Conservation (phyloP, 2,329 filamentous ascomycete genomes). For the Biscogniauxia marginata region DNA sequence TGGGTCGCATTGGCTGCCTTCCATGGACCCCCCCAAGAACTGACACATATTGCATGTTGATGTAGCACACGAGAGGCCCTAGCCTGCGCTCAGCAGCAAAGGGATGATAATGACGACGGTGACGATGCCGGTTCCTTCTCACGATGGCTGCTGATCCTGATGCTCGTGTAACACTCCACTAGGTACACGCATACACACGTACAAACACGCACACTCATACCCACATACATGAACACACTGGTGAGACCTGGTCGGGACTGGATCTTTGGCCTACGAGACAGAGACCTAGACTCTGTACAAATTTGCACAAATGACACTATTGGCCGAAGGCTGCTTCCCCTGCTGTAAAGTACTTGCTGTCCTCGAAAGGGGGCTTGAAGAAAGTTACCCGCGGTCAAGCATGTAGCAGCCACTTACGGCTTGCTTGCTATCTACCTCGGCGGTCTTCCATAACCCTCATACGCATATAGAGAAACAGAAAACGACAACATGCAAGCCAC, state of each 20-base stretch:
- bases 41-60: not conserved
- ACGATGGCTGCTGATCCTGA: not conserved
- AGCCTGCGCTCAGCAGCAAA: not conserved
- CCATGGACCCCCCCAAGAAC: not conserved
- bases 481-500: not conserved
- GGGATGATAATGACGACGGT: not conserved
- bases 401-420: not conserved
- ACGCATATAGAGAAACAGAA: not conserved
- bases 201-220: conserved; percentile 2
- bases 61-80: not conserved
- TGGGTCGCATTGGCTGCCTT: not conserved
- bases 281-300: conserved; percentile 1
- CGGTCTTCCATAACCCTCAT: not conserved
- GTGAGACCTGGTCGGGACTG: conserved; percentile 25
- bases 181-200: not conserved
- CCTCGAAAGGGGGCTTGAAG: not conserved
- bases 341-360: not conserved
- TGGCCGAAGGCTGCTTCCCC: not conserved
- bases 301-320: not conserved
- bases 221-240: conserved; percentile 12
- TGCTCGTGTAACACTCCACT: not conserved
- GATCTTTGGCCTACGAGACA: conserved; percentile 23
- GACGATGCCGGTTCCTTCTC: not conserved
- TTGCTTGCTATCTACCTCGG: not conserved
- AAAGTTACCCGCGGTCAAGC: not conserved